These are phyloP conservation scores for Bipolaris oryzae DNA, from an alignment of 2,329 filamentous ascomycete species.

Conservation along the genomic window DNA sequence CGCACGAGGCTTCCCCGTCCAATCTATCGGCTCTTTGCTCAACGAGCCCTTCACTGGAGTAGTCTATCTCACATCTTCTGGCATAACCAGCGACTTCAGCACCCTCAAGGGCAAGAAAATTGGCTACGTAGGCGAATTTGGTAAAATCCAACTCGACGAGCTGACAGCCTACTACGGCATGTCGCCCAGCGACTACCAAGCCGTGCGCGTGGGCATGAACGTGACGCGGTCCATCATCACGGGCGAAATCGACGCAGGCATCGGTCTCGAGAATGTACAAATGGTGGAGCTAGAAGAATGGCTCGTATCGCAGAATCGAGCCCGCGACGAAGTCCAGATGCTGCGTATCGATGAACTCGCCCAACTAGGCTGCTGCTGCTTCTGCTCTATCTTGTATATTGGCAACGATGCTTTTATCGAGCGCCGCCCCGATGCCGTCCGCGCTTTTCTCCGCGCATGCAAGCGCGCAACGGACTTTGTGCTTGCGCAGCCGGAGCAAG, in stretches of 20 bases:
- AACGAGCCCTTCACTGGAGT: constrained; percentile 82
- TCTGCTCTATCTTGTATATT: constrained; percentile 79
- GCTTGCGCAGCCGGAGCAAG: constrained; percentile 64
- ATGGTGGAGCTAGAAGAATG: constrained; percentile 83
- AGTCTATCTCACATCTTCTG: constrained; percentile 74
- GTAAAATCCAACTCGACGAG: constrained; percentile 83
- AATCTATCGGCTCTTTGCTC: constrained; percentile 74
- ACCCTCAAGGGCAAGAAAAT: constrained; percentile 78
- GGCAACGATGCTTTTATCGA: constrained; percentile 73
- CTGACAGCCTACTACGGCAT: constrained; percentile 79
- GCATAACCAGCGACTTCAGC: constrained; percentile 76
- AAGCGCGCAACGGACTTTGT: constrained; percentile 78
- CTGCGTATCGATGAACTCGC: constrained; percentile 81
- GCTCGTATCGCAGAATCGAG: constrained; percentile 67
- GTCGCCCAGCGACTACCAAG: constrained; percentile 73
- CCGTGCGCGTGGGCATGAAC: constrained; percentile 81
- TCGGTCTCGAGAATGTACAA: constrained; percentile 80
- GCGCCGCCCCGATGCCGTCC: constrained; percentile 69
- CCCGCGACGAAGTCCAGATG: constrained; percentile 75
- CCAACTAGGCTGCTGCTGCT: constrained; percentile 81
- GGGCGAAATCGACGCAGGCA: constrained; percentile 74
- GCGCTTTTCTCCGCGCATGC: constrained; percentile 72
- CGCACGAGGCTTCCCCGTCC: constrained; percentile 74
- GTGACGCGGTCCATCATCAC: constrained; percentile 76
- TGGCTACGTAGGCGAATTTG: constrained; percentile 80